Conservation (phyloP, 2,329 filamentous ascomycete genomes). For the Colletotrichum godetiae region DNA sequence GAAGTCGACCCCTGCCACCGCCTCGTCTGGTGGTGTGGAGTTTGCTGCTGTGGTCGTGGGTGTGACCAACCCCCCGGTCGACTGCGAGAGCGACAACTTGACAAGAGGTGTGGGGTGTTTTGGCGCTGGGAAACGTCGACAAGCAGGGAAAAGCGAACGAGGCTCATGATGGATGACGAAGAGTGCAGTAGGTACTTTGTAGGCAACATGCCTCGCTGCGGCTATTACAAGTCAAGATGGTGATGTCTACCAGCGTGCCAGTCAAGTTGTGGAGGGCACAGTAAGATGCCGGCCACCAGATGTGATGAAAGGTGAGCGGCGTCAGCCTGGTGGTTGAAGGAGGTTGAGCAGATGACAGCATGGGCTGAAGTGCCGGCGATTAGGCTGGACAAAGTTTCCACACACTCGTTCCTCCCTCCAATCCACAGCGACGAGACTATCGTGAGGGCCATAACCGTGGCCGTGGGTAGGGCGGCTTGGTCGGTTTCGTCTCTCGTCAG, state of each 20-base stretch:
- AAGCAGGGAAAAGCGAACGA: slow-evolving; percentile 31
- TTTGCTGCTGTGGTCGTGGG: slow-evolving; percentile 30
- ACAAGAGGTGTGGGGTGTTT: slow-evolving; percentile 23
- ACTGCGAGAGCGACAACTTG: neutral
- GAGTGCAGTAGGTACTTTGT: slow-evolving; percentile 8
- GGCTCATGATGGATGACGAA: slow-evolving; percentile 32
- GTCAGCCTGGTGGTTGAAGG: neutral
- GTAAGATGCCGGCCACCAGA: slow-evolving; percentile 12
- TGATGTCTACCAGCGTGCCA: neutral
- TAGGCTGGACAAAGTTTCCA: slow-evolving; percentile 15
- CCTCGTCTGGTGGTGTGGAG: slow-evolving; percentile 31
- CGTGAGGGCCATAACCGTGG: slow-evolving; percentile 9
- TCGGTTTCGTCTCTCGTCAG: slow-evolving; percentile 25
- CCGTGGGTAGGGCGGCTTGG: neutral
- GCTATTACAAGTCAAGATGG: neutral
- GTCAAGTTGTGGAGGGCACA: slow-evolving; percentile 2
- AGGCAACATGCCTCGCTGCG: slow-evolving; percentile 18
- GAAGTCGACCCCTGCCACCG: slow-evolving; percentile 31
- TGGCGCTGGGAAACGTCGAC: slow-evolving; percentile 23
- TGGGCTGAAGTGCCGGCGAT: slow-evolving; percentile 16
- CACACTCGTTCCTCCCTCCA: slow-evolving; percentile 31
- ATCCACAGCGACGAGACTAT: slow-evolving; percentile 19
- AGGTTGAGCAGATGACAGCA: slow-evolving; percentile 18
- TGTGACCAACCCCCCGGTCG: slow-evolving; percentile 28
- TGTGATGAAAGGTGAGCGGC: slow-evolving; percentile 7